These are phyloP conservation scores for Linnemannia hyalina DNA, from an alignment of 192 early-diverging fungal species.

Conservation along the genomic window DNA sequence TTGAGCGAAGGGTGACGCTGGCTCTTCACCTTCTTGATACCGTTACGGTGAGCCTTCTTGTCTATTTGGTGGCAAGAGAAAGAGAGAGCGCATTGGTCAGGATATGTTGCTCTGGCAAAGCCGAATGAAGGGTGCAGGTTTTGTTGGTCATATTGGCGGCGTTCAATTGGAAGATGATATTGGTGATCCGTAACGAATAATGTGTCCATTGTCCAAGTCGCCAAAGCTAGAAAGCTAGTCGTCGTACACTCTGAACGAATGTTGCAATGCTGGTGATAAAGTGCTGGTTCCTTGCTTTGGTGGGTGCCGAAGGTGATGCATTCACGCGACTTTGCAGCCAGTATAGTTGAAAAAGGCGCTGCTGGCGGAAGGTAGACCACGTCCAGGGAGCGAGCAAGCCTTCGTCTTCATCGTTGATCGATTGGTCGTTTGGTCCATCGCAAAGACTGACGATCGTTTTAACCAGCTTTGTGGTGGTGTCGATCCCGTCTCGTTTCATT, in stretches of 20 bases:
- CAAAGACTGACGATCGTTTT: background rate
- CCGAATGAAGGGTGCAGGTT: no score
- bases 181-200: background rate
- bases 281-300: background rate
- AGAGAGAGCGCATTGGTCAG: background rate
- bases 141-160: background rate
- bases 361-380: no score
- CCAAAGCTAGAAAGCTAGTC: background rate
- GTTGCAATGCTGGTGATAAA: background rate
- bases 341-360: no score
- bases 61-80: conserved; percentile 53
- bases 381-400: background rate
- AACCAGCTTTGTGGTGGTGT: background rate
- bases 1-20: conserved; percentile 92
- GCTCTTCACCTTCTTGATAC: conserved; percentile 97
- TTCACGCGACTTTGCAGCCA: no score
- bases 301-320: no score
- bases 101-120: background rate
- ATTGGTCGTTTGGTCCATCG: background rate
- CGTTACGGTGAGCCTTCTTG: conserved; percentile 99
- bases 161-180: background rate
- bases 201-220: background rate
- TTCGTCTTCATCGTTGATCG: background rate
- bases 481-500: background rate
- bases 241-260: background rate